These are phyloP conservation scores for Cyclotella baltica DNA, from an alignment of 108 stramenopile species.

Conservation along the genomic window DNA sequence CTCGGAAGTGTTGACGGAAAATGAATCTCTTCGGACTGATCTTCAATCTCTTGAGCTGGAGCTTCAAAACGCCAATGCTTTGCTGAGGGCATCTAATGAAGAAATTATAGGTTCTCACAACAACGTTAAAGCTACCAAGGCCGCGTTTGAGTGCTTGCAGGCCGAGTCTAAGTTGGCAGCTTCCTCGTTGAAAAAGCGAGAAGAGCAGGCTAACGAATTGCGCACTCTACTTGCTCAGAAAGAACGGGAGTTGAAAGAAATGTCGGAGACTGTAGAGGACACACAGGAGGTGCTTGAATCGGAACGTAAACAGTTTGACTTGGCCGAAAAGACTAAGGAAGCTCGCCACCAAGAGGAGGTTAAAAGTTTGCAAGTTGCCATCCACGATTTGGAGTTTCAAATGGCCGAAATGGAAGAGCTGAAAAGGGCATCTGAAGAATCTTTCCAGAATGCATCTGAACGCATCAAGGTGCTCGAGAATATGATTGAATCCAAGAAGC, in stretches of 20 bases:
- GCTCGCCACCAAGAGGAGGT: conserved; percentile 23
- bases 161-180: conserved; percentile 27
- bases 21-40: conserved; percentile 33
- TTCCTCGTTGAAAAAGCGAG: conserved; percentile 22
- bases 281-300: not conserved
- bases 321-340: not conserved
- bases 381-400: conserved; percentile 15
- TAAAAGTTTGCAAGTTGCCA: not conserved
- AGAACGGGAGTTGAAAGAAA: conserved; percentile 33
- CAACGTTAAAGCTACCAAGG: conserved; percentile 34
- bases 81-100: conserved; percentile 15
- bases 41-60: conserved; percentile 41
- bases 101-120: conserved; percentile 26
- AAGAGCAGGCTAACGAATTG: conserved; percentile 17
- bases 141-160: conserved; percentile 44
- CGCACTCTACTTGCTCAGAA: conserved; percentile 18
- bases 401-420: conserved; percentile 10
- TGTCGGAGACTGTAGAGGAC: not conserved
- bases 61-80: conserved; percentile 25
- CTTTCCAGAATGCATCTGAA: conserved; percentile 29
- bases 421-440: conserved; percentile 21
- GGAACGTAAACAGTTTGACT: not conserved
- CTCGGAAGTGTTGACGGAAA: conserved; percentile 36
- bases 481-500: conserved; percentile 14
- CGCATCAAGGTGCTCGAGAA: conserved; percentile 31